A percentile compares a stretch with the other conserved stretches of the same genome.
Conservation (phyloP, 1,284 basidiomycete species). For the Veloporphyrellus conicus region DNA sequence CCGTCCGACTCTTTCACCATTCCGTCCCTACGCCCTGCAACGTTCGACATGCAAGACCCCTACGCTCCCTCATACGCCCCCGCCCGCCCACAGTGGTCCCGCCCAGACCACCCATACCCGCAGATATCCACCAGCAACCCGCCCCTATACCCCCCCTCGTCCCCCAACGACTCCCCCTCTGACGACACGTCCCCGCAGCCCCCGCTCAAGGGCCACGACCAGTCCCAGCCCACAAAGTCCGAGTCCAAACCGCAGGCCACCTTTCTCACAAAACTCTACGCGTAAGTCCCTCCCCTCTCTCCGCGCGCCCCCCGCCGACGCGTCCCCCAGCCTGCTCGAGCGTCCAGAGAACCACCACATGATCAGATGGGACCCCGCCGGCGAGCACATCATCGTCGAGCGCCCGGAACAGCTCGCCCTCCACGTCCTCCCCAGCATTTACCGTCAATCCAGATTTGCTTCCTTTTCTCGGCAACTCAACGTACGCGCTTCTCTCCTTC, state of each 20-base stretch:
- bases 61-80: slow-evolving; percentile 58
- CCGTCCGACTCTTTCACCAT: slow-evolving; percentile 34
- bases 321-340: slow-evolving; percentile 62
- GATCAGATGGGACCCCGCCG: slow-evolving; percentile 87
- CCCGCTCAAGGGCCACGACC: slow-evolving; percentile 42
- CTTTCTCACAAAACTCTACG: slow-evolving; percentile 88
- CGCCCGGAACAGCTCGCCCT: slow-evolving; percentile 83
- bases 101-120: slow-evolving; percentile 34
- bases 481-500: slow-evolving; percentile 49
- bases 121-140: slow-evolving; percentile 32
- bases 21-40: slow-evolving; percentile 34
- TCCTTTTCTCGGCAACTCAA: slow-evolving; percentile 92
- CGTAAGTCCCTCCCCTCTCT: slow-evolving; percentile 48
- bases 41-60: slow-evolving; percentile 51
- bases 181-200: slow-evolving; percentile 52
- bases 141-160: slow-evolving; percentile 46
- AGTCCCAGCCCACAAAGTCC: slow-evolving; percentile 50
- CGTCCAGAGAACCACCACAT: slow-evolving; percentile 84
- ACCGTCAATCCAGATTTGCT: slow-evolving; percentile 89
- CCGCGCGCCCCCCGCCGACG: slow-evolving; percentile 5
- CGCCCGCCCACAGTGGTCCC: slow-evolving; percentile 35
- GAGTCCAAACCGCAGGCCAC: slow-evolving; percentile 80
- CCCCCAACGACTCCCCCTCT: slow-evolving; percentile 39
- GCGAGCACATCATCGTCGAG: slow-evolving; percentile 89
- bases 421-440: slow-evolving; percentile 84